Evolutionary conservation across 148 eudicot species (phyloP), one percentile per base, ranked within the genome.

Genomic region (Rhododendron vialii): DNA sequence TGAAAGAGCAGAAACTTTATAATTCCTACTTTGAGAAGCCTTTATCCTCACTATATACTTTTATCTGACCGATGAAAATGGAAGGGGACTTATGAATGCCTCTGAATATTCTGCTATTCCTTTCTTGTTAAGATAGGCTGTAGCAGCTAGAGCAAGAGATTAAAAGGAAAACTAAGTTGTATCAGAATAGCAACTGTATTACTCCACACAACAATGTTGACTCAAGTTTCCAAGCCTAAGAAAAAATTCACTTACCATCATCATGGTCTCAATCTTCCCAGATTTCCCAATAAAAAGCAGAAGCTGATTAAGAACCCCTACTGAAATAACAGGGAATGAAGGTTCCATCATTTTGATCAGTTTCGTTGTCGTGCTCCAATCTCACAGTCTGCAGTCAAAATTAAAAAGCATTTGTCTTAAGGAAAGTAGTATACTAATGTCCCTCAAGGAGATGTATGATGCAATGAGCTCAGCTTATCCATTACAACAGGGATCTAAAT

Each of bases 221-320:
- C 17, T 59, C 41, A 59, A 55, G n/a, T 57, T 82, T 22, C 41
- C 48, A 22, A 0, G n/a, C 83, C 17, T 33, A 2, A 69, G 24
- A 35, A 30, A 48, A 50, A 15, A 48, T 51, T 84, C 73, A 71
- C 35, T 84, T 90, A 97, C 99, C 99, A 93, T 97, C 94, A 97
- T 94, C 98, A 93, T 94, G 85, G 86, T 89, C 86, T 95, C 98
- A 35, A 87, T 87, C 86, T 93, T 97, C 89, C 99, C 99, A 84
- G 90, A 89, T 91, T 93, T 95, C 84, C 99, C 99, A 84, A 95
- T 88, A 82, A 91, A 90, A 85, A 92, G 94, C 87, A 97, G 88
- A 87, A 97, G 89, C 82, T 92, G 98, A 91, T 97, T 95, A 84
- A 94, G 82, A 88, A 92, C 88, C 85, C 99, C 99, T 45, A 90